Evolutionary conservation across 371 early-diverging fungal species (phyloP).

Genomic region (Rhizopus stolonifer): DNA sequence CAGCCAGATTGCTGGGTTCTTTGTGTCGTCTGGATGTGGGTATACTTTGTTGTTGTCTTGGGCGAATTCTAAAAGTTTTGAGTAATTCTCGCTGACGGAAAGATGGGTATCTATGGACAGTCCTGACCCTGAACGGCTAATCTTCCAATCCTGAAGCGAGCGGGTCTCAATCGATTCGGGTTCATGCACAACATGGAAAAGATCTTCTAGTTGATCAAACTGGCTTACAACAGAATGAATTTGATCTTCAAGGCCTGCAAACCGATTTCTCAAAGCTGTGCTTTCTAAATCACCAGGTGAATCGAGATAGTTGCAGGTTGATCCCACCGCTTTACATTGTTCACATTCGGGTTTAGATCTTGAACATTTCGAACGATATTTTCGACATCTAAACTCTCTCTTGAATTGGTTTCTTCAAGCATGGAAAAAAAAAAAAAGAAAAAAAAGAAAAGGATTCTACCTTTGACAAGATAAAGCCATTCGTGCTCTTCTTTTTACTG

Average conservation of each 20-base stretch:
- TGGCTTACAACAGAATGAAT: conserved; percentile 40
- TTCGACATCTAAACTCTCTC: conserved; percentile 33
- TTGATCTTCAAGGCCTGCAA: conserved; percentile 43
- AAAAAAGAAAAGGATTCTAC: conserved; percentile 8
- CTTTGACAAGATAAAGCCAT: conserved; percentile 51
- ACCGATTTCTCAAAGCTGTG: conserved; percentile 46
- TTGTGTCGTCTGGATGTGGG: conserved; percentile 15
- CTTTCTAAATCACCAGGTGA: conserved; percentile 50
- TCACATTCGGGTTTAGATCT: conserved; percentile 41
- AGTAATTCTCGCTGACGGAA: conserved; percentile 42
- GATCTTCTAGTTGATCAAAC: conserved; percentile 37
- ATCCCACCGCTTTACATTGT: conserved; percentile 37
- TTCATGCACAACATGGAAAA: conserved; percentile 18
- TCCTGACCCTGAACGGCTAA: conserved; percentile 21
- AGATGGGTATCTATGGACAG: conserved; percentile 46
- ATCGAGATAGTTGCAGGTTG: conserved; percentile 38
- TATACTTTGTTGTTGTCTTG: conserved; percentile 35
- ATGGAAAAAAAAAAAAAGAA: neutral
- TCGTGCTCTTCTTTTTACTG: conserved; percentile 41
- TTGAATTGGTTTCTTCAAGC: no score
- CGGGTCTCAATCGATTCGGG: conserved; percentile 18
- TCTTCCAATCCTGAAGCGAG: conserved; percentile 24
- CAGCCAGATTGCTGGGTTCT: conserved; percentile 32
- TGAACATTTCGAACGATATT: conserved; percentile 49
- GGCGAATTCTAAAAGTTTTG: conserved; percentile 38